Evolutionary conservation across 352 stramenopile species (phyloP).

Genomic region (Globisporangium spiculum): DNA sequence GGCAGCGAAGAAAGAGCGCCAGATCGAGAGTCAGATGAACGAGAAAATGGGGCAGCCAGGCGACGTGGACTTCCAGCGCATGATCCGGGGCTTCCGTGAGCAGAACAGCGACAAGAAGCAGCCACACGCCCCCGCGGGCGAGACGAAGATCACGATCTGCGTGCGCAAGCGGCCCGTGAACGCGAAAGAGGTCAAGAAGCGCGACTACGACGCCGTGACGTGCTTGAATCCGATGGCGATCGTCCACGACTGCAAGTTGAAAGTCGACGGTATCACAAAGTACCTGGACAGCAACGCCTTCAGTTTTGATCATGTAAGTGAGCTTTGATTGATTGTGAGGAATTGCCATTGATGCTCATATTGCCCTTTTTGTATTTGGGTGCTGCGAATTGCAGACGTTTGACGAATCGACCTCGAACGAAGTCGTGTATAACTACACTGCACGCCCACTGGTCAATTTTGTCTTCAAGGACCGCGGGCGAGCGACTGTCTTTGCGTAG

Average conservation of each 20-base stretch:
- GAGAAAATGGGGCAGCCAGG: slow-evolving; percentile 79
- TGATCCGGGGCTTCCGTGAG: slow-evolving; percentile 86
- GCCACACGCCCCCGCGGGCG: slow-evolving; percentile 38
- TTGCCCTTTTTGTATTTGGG: slow-evolving; percentile 37
- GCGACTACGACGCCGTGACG: slow-evolving; percentile 96
- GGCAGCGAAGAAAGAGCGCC: slow-evolving; percentile 81
- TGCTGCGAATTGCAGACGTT: slow-evolving; percentile 75
- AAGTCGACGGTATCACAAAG: slow-evolving; percentile 98
- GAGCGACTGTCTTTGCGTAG: slow-evolving; percentile 97
- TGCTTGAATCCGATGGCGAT: slow-evolving; percentile 92
- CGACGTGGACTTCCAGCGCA: slow-evolving; percentile 91
- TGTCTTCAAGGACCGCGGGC: slow-evolving; percentile 87
- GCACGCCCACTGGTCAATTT: slow-evolving; percentile 94
- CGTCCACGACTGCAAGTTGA: slow-evolving; percentile 97
- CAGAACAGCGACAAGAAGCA: slow-evolving; percentile 61
- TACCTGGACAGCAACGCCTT: slow-evolving; percentile 98
- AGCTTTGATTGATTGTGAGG: neutral
- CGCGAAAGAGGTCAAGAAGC: slow-evolving; percentile 84
- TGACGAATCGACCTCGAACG: slow-evolving; percentile 89
- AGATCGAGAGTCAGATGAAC: slow-evolving; percentile 78
- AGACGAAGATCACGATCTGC: slow-evolving; percentile 94
- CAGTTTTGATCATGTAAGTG: slow-evolving; percentile 72
- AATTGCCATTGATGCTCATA: neutral
- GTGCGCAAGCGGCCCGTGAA: slow-evolving; percentile 96
- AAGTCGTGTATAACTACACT: slow-evolving; percentile 92